Percentiles rank a stretch among this genome's conserved stretches.
These are phyloP conservation scores for Tillandsia leiboldiana DNA, from an alignment of 176 grass and related monocot species.

Conservation along the genomic window DNA sequence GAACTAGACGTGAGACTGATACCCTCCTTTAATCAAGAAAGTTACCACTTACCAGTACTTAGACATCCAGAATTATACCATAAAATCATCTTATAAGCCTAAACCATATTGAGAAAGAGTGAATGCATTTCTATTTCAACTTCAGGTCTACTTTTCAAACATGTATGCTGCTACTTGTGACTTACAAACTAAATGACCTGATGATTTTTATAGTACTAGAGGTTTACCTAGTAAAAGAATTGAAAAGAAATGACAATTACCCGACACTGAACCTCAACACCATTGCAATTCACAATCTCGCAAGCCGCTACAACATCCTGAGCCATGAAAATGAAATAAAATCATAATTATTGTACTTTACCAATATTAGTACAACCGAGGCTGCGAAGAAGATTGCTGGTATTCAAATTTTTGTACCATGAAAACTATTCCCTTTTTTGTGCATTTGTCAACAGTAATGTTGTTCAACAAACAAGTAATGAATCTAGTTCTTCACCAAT, in stretches of 20 bases:
- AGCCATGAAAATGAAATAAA: constrained; percentile 28
- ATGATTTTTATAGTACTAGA: background rate
- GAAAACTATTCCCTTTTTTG: constrained; percentile 80
- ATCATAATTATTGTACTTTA: constrained; percentile 4
- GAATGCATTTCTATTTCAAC: background rate
- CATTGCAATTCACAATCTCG: constrained; percentile 90
- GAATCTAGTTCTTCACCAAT: constrained; percentile 8
- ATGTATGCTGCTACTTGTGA: background rate
- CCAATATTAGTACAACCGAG: background rate
- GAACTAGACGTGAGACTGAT: background rate
- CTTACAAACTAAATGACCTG: background rate
- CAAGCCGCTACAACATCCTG: constrained; percentile 98
- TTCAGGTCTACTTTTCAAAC: background rate
- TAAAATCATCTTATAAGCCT: background rate
- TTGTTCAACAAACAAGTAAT: constrained; percentile 46
- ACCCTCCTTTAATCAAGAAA: background rate
- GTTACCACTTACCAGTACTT: background rate
- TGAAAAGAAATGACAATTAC: constrained; percentile 25
- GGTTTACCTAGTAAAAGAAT: background rate
- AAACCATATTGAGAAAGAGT: background rate
- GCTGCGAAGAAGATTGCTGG: background rate
- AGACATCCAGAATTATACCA: background rate
- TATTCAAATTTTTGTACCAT: constrained; percentile 26
- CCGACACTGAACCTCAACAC: constrained; percentile 96
- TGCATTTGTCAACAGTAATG: constrained; percentile 98